Evolutionary conservation across 129 eudicot genomes (phyloP), one percentile per base, ranked within the genome.

Genomic region (Gnaphalium uliginosum): DNA sequence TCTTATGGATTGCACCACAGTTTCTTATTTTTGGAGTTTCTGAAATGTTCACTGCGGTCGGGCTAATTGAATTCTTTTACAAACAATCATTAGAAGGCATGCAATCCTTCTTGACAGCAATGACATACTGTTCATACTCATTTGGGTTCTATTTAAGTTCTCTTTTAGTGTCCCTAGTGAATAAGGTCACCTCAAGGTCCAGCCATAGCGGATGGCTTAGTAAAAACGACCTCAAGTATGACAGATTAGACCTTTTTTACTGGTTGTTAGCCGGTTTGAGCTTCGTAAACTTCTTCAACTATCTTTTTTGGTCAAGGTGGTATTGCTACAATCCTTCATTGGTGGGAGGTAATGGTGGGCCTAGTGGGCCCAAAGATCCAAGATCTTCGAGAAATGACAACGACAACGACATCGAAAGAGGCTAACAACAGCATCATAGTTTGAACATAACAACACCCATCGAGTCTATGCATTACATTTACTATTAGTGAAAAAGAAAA

Each of bases 11-110:
- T 8, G 91, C 94, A 13, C 97, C 97, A 21, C 95, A 91, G 77
- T 91, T 88, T 68, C 85, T 91, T 35, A 75, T 91, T 27, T 91
- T 88, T 27, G 97, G 97, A 43, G 69, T 91, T n/a, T 91, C 97
- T 0, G 97, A 91, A 69, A 91, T 91, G 97, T 91, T 91, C 74
- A 88, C 97, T 0, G 97, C 97, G 0, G 95, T 91, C 13, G 97
- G 97, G 27, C 75, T 91, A 0, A 83, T 91, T 6, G 97, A 91
- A 73, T 91, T 91, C 83, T 91, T 91, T 63, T 91, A 91, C 37
- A 91, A 86, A 76, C 97, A 91, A 23, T 88, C 97, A 3, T 29
- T 84, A 41, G 85, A 88, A 75, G 95, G 95, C 66, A 91, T 88
- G 97, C 87, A 83, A 59, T 91, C 94, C 9, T 91, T 91, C 79